Evolutionary conservation across 495 filamentous ascomycete species (phyloP), one percentile per base, ranked within the genome.

Genomic region (Neurospora sp.): DNA sequence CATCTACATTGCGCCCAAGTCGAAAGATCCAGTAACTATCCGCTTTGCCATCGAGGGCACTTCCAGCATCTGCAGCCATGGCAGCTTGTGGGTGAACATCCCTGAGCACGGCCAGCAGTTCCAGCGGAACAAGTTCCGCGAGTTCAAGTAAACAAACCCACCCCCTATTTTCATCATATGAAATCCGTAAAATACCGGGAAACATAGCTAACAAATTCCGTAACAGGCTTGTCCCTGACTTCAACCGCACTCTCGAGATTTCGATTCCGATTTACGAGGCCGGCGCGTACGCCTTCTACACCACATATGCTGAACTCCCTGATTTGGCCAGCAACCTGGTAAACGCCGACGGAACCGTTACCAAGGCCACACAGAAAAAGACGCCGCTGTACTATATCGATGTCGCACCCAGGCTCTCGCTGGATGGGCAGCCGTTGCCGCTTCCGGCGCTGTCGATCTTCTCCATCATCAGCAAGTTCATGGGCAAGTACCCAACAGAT

Each of bases 201-300:
- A 31, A 16, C 35, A 18, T 27, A 0, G 38, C 78, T 78, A 44
- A 77, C 49, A 39, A 39, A 18, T 2, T 0, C 74, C 72, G 18
- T 49, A 73, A 16, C 75, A 98, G 95, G 81, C 87, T 99, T 46
- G 86, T 89, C 18, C 93, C 96, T 39, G 92, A 95, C 80, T 99
- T 99, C 88, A 97, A 96, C 82, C 90, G 92, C 77, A 92, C 90
- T 18, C 91, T 96, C 77, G 88, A 95, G 77, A 94, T 98, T 75
- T 93, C 96, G 73, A 87, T 99, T 62, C 91, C 93, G 4, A 91
- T 99, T 77, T 84, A 89, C 74, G 84, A 86, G 73, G 90, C 96
- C n/a, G 96, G 96, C 75, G 92, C 96, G 12, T 99, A 96, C 81
- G 92, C 93, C 73, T 99, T 96, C 85, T 99, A 98, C 82, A 93